Evolutionary conservation across 257 asterid species (phyloP), one percentile per base, ranked within the genome.

Genomic region (Solanum ossicruentum): DNA sequence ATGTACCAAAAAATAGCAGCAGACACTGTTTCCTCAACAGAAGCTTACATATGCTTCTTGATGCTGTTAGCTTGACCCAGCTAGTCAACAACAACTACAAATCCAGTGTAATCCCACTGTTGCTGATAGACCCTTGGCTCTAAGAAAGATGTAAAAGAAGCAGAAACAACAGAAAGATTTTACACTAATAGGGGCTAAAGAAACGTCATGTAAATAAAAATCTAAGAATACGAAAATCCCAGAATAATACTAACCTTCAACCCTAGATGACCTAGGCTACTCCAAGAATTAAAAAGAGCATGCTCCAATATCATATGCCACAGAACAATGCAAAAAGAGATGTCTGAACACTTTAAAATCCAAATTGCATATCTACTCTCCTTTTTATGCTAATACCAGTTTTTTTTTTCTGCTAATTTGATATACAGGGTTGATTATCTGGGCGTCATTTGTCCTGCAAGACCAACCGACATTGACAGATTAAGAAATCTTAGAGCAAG

Each of bases 381-480:
- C 21, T 49, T 77, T 56, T 51, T 77, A 26, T 51, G 52, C 65
- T 77, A 26, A 77, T 26, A 77, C 65, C 82, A 18, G 72, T 32
- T 58, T 71, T 61, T 71, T 61, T 20, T 21, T 83, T 84, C 41
- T 83, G 82, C 52, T 21, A 84, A 85, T 77, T 87, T 89, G 88
- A 84, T 77, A 26, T 39, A 36, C 49, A 96, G 98, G 97, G 32
- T 60, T 75, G 97, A 95, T 69, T 96, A 95, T 91, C 86, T 96
- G 91, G 86, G 87, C 66, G 87, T 90, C 84, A 67, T 95, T 84
- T 96, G 97, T 88, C 97, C 95, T 81, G 87, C 92, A 85, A 58
- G 92, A 79, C 88, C 91, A 69, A 83, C 78, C 60, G 91, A 86
- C 51, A 75, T 85, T 83, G 66, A 36, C 87, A 87, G 80, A 73